Evolutionary conservation across 2,329 filamentous ascomycete genomes (phyloP), one percentile per base, ranked within the genome.

Genomic region (Scopulariopsis brevicaulis): DNA sequence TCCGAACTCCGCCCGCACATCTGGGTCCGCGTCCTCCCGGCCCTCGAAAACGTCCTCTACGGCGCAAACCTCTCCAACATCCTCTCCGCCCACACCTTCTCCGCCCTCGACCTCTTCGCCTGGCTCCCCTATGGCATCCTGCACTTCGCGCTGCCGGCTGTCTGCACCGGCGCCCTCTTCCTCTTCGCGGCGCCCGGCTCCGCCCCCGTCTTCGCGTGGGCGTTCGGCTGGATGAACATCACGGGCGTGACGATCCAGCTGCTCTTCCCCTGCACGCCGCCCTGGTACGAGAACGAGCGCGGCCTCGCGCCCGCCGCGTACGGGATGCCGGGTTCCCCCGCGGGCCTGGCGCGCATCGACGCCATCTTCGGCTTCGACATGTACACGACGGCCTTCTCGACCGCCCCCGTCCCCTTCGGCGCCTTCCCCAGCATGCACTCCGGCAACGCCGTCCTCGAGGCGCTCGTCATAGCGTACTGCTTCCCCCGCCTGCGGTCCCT

Each of bases 51-150:
- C 71, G 94, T 97, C 62, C 80, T 97, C 37, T 97, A 96, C 69
- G 93, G 93, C 65, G 91, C 92, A 62, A 96, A 96, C 73, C 80
- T 96, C 59, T 96, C 90, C 75, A 96, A 96, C 71, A 95, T 96
- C 66, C 82, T 97, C 58, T 96, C 92, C 15, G 90, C 90, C 53
- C 90, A 96, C 74, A 89, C 93, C 66, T 86, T 89, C 71, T 82
- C 87, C 7, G 77, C 90, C 54, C 83, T 96, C 59, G 92, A 96
- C 68, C 77, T 97, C 58, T 76, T 96, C 58, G 93, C 93, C 18
- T 96, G 92, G 92, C 74, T 97, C 24, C 92, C 93, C 1, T 97
- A 97, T 68, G 93, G 93, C 58, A 78, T 96, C 59, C 86, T 89
- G 60, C 93, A 97, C 73, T 96, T 95, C 67, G 90, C 86, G 46